Evolutionary conservation across 2,329 filamentous ascomycete species (phyloP), one percentile per base, ranked within the genome.

Genomic region (Aspergillus neotritici): DNA sequence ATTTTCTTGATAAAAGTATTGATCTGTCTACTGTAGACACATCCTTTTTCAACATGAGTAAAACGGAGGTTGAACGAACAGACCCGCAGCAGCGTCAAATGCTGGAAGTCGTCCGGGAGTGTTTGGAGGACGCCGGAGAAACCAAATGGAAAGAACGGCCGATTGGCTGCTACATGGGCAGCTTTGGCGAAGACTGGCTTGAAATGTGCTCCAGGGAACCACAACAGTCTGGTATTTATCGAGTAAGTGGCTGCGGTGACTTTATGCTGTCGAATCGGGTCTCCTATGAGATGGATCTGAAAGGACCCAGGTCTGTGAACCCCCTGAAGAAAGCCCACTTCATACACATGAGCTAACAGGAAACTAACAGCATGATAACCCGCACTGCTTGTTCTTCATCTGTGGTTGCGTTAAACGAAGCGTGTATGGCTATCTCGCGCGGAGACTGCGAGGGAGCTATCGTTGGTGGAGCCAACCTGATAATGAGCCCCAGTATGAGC

Each of bases 301-400:
- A 37, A 4, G 62, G 62, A 2, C 57, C 62, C 3, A 55, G 49
- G 48, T 48, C 25, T 31, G 43, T 35, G n/a, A 3, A n/a, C 3
- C 7, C 14, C 15, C 9, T 3, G 1, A 28, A n/a, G n/a, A n/a
- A n/a, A n/a, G n/a, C n/a, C n/a, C n/a, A n/a, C n/a, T n/a, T n/a
- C n/a, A n/a, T n/a, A n/a, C n/a, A n/a, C n/a, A n/a, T n/a, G n/a
- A n/a, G n/a, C n/a, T n/a, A n/a, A n/a, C n/a, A n/a, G n/a, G n/a
- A n/a, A n/a, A n/a, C n/a, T n/a, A n/a, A n/a, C 6, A 51, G 49
- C 40, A 48, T 58, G 44, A 43, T 47, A 1, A 45, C 67, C 2
- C 53, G 57, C 11, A 70, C 68, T 0, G 68, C 54, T 1, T 68
- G 68, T 33, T 68, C 65, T 0, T 58, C 65, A 1, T 52, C 63